These are phyloP conservation scores for Garcia nutans DNA, from an alignment of 345 rosid species.

Conservation along the genomic window DNA sequence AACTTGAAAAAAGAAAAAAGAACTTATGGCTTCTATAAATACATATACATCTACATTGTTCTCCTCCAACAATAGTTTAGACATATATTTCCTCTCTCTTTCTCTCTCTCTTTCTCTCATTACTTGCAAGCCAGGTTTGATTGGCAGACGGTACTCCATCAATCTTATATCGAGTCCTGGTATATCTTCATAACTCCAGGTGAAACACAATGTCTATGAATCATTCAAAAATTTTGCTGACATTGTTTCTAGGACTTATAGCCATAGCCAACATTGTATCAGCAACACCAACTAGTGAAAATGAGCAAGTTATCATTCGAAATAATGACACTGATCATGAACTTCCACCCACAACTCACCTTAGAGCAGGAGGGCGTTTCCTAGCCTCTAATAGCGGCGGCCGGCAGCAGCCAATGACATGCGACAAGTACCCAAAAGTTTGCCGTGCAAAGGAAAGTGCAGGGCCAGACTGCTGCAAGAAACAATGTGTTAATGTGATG, in stretches of 20 bases:
- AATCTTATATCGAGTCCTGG: too few species aligned
- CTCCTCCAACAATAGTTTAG: too few species aligned
- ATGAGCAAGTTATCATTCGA: neutral
- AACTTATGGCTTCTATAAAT: too few species aligned
- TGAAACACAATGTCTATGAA: neutral
- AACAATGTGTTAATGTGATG: constrained; percentile 44
- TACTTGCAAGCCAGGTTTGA: too few species aligned
- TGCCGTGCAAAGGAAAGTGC: constrained; percentile 51
- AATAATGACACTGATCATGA: neutral
- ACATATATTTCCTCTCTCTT: neutral
- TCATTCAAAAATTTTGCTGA: neutral
- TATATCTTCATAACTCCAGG: too few species aligned
- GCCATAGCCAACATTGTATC: neutral
- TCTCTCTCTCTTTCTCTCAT: neutral
- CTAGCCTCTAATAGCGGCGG: neutral
- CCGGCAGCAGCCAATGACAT: constrained; percentile 26
- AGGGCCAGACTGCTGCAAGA: constrained; percentile 59
- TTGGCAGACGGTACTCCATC: too few species aligned
- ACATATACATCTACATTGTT: too few species aligned
- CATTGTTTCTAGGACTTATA: neutral
- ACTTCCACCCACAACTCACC: neutral
- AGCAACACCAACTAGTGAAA: neutral
- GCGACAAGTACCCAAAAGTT: constrained; percentile 45
- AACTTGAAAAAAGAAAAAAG: too few species aligned
- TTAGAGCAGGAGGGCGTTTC: neutral